Conservation (phyloP, 208 protist species). For the Endotrypanum monterogeii region DNA sequence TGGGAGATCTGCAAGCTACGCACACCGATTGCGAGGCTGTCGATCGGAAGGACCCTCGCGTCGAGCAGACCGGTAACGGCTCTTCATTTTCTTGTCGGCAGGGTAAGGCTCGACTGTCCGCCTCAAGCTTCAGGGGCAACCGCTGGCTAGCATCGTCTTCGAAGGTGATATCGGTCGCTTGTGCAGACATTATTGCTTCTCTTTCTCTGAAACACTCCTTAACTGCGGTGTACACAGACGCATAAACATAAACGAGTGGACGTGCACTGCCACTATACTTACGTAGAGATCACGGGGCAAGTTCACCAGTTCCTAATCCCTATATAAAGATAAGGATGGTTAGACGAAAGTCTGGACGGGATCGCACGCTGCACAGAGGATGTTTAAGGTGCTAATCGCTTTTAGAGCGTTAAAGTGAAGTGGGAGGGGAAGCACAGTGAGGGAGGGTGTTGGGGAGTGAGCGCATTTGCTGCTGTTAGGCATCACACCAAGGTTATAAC, state of each 20-base stretch:
- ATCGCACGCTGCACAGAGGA: too few species aligned
- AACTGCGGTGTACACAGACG: background rate
- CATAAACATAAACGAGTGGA: background rate
- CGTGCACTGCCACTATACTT: too few species aligned
- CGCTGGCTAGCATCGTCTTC: background rate
- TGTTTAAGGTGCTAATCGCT: too few species aligned
- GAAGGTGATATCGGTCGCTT: conserved; percentile 4
- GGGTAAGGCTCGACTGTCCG: conserved; percentile 12
- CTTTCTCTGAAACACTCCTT: background rate
- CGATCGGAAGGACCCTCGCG: background rate
- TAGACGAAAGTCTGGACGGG: too few species aligned
- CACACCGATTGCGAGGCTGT: background rate
- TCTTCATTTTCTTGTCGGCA: background rate
- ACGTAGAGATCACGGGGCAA: too few species aligned
- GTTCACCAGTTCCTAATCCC: too few species aligned
- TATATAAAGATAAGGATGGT: too few species aligned
- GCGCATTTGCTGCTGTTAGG: too few species aligned
- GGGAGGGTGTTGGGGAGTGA: too few species aligned
- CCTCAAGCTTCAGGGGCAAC: background rate
- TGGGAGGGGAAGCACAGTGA: too few species aligned
- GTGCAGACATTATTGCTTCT: conserved; percentile 1
- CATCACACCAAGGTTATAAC: too few species aligned
- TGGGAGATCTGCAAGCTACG: background rate
- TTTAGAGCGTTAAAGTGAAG: too few species aligned
- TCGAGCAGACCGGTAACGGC: background rate